These are phyloP conservation scores for Phytopythium chamaehyphon DNA, from an alignment of 352 stramenopile species.

Conservation along the genomic window DNA sequence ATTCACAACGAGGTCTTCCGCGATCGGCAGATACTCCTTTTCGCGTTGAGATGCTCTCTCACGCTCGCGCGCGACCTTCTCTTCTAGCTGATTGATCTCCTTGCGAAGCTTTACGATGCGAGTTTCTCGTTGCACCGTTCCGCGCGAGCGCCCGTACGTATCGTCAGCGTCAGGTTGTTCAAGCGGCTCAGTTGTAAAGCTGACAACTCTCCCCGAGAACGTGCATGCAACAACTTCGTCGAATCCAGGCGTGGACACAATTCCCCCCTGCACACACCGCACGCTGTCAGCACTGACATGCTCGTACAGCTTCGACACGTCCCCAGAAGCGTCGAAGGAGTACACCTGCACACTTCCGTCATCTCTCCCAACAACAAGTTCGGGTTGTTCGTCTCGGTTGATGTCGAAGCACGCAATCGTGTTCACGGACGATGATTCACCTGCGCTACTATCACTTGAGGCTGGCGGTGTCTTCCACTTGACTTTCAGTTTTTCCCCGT, in stretches of 20 bases:
- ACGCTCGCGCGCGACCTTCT: conserved; percentile 64
- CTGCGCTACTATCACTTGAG: conserved; percentile 16
- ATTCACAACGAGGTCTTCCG: conserved; percentile 77
- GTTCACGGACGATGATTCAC: conserved; percentile 42
- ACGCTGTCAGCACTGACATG: conserved; percentile 70
- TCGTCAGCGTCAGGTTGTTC: conserved; percentile 72
- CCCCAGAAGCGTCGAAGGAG: conserved; percentile 41
- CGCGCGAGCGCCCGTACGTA: conserved; percentile 68
- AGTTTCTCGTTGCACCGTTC: conserved; percentile 68
- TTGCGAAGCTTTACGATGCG: conserved; percentile 82
- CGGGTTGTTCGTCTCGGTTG: conserved; percentile 70
- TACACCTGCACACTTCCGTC: conserved; percentile 80
- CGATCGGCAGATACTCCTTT: conserved; percentile 62
- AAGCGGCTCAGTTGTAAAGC: conserved; percentile 80
- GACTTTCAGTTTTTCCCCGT: conserved; percentile 70
- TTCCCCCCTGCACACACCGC: conserved; percentile 63
- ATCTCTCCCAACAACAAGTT: conserved; percentile 77
- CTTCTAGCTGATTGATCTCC: conserved; percentile 59
- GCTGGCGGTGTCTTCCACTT: conserved; percentile 56
- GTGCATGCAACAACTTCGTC: conserved; percentile 76
- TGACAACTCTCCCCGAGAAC: conserved; percentile 76
- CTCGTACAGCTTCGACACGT: conserved; percentile 65
- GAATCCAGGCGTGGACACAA: conserved; percentile 65
- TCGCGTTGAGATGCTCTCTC: conserved; percentile 37
- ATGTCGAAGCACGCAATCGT: conserved; percentile 77